phyloP scores from a whole-genome alignment of 495 filamentous ascomycete species.

The Neurospora africana region DNA sequence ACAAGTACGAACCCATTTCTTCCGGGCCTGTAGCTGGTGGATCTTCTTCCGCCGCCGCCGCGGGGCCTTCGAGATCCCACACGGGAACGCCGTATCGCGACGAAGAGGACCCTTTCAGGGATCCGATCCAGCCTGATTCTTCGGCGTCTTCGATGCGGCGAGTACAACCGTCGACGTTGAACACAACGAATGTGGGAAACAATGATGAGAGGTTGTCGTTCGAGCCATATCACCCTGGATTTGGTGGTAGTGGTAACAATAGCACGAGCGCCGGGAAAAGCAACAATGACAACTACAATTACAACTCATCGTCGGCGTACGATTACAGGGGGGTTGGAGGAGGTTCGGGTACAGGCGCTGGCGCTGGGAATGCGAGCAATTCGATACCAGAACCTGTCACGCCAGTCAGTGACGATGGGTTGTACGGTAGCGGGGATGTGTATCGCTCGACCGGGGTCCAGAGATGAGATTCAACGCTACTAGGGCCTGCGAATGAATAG shows the following conservation, averaged over 20 bases:
- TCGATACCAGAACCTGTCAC: constrained; percentile 11
- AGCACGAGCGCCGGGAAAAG: neutral
- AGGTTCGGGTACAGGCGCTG: constrained; percentile 2
- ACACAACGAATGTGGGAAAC: neutral
- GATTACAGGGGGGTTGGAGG: neutral
- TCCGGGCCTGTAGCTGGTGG: neutral
- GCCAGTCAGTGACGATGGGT: constrained; percentile 15
- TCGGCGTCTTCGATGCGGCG: constrained; percentile 13
- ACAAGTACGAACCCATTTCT: neutral
- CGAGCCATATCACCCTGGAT: constrained; percentile 46
- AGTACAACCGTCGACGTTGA: constrained; percentile 8
- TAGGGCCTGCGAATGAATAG: neutral
- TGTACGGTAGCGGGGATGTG: constrained; percentile 2
- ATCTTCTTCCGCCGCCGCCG: neutral
- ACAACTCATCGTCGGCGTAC: neutral
- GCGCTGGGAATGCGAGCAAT: neutral
- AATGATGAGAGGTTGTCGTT: constrained; percentile 25
- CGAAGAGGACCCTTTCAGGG: constrained; percentile 38
- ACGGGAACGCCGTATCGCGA: constrained; percentile 23
- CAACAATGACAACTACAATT: neutral
- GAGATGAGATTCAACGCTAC: neutral
- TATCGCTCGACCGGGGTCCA: neutral
- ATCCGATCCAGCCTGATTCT: constrained; percentile 23
- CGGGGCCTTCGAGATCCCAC: constrained; percentile 26
- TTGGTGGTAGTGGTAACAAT: constrained; percentile 12